Evolutionary conservation across 345 rosid species (phyloP), one percentile per base, ranked within the genome.

Genomic region (Barbarea vulgaris): DNA sequence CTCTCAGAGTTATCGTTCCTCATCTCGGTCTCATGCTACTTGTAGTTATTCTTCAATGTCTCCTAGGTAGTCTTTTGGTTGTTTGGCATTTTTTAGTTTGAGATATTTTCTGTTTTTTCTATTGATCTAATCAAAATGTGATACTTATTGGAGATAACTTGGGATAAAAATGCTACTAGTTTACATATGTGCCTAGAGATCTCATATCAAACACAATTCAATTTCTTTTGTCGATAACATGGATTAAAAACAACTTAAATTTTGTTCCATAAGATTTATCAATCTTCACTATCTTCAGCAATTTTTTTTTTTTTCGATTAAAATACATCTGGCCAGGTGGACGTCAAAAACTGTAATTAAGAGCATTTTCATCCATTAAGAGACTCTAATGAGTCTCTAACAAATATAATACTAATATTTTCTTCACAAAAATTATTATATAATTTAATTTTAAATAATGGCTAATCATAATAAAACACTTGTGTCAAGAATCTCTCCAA

Each of bases 21-120:
- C 77, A 0, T 84, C 97, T 65, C 82, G 52, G 10, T 85, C 98
- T 65, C 87, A 58, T n/a, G 98, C 98, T 47, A 86, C 98, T 2
- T 93, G 93, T 54, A 91, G 96, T 78, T 79, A 86, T 74, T 91
- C 98, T 4, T 83, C 97, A 15, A 93, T 93, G 98, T 93, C 97
- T 13, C 97, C 97, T 44, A 86, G 98, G 83, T 90, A 84, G 74
- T 17, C 57, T 55, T 27, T 6, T 19, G 0, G 24, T n/a, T 14
- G 9, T 53, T 3, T 15, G 1, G 12, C 18, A 11, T 73, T 64
- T 25, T 17, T 1, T 22, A 4, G 9, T 46, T 46, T 75, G 44
- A 18, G 7, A 34, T 24, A 0, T 34, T 67, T 59, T 65, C 3
- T 17, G 4, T 7, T 52, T 18, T 13, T 14, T n/a, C 8, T 44